Base-by-base conservation (phyloP, 2,329 filamentous ascomycete species). In the Escovopsis sp. region DNA sequence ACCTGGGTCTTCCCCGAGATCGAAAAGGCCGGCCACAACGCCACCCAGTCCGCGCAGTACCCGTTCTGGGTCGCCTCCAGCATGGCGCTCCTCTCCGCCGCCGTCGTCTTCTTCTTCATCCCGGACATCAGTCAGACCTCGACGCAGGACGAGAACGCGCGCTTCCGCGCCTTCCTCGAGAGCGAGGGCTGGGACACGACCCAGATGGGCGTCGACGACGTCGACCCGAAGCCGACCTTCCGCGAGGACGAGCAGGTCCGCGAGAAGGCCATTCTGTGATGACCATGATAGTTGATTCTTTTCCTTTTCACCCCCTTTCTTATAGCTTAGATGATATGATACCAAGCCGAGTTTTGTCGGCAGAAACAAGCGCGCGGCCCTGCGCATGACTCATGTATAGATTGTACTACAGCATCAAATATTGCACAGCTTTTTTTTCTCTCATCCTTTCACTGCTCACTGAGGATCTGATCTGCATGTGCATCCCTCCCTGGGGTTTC, bases 51-150 rank as follows among this genome's bases (percentile, higher is more conserved):
- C 5, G 83, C 83, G 1, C 85, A 94, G 52, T 85, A 92, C 45
- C 86, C 86, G 0, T 94, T 94, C 61, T 94, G 76, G 55, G 83
- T 94, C n/a, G 78, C 77, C 2, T 80, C 77, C 27, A 64, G 71
- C 17, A 56, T 94, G 37, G 90, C 83, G 45, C 56, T 92, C n/a
- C 62, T 94, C 33, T 78, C 76, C 2, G 84, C 82, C 0, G 56
- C 27, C 5, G 52, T 62, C 10, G 47, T 63, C 2, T 60, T 79
- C 8, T 71, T 85, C 46, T 68, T 70, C 39, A 56, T 94, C 34
- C 87, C 87, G 0, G 61, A 82, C 33, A 79, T 94, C 41, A 76
- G 76, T n/a, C 70, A 92, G 58, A 80, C 94, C 47, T 93, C 84
- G 0, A 92, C 94, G 42, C 71, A 76, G 1, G 49, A 68, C 13